Conservation (phyloP, 164 flowering plant genomes). For the Dillenia suffruticosa region DNA sequence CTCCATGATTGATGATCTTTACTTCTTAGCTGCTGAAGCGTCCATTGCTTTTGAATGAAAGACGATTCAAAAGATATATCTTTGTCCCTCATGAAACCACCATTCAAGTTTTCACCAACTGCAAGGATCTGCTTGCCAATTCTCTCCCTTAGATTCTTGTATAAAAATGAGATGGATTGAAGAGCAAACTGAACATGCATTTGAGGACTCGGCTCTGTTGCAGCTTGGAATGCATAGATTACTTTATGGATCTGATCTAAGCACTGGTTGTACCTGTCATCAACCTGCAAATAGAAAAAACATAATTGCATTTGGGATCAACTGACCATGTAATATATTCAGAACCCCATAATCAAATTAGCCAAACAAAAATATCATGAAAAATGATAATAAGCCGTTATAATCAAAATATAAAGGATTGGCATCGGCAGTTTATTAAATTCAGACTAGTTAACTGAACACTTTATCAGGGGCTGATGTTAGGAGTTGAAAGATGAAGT, state of each 20-base stretch:
- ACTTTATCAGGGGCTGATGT: too few species aligned
- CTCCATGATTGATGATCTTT: conserved; percentile 83
- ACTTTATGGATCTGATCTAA: conserved; percentile 72
- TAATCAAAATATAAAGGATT: too few species aligned
- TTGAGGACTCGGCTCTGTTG: conserved; percentile 73
- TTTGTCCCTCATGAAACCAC: conserved; percentile 20
- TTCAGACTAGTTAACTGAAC: too few species aligned
- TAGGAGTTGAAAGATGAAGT: too few species aligned
- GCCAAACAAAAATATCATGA: too few species aligned
- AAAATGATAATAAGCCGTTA: too few species aligned
- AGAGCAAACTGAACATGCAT: conserved; percentile 71
- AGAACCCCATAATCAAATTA: too few species aligned
- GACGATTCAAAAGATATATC: conserved; percentile 49
- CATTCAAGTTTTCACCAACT: conserved; percentile 30
- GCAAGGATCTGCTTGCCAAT: conserved; percentile 65
- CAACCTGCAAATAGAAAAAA: conserved; percentile 48
- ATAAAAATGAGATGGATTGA: conserved; percentile 52
- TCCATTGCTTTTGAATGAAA: conserved; percentile 79
- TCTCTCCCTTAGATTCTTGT: conserved; percentile 60
- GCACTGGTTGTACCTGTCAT: conserved; percentile 67
- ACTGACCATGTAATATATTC: too few species aligned
- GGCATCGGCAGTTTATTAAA: too few species aligned
- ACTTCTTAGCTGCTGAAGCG: conserved; percentile 68
- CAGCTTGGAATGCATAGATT: conserved; percentile 76
- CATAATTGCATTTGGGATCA: not conserved